A percentile compares a stretch with the other conserved stretches of the same genome.
Evolutionary conservation across 164 flowering plant species (phyloP).

Genomic region (Vitis rotundifolia): DNA sequence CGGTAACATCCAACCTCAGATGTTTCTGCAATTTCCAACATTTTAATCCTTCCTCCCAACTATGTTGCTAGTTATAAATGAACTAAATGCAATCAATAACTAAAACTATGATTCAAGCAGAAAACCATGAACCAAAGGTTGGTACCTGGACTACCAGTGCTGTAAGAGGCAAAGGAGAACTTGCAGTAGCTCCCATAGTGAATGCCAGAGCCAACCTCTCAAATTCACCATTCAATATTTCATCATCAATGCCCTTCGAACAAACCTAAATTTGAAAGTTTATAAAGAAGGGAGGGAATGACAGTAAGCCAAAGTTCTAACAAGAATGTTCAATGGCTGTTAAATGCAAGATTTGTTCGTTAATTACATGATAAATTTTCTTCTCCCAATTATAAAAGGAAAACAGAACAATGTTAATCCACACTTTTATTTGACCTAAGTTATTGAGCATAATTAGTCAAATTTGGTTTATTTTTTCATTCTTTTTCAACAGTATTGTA

Average conservation of each 20-base stretch:
- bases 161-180: conserved; percentile 72
- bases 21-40: no score
- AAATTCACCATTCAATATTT: conserved; percentile 50
- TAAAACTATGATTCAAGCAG: no score
- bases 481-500: neutral
- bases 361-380: neutral
- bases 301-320: neutral
- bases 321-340: neutral
- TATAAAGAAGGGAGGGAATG: neutral
- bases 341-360: neutral
- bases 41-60: no score
- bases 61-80: no score
- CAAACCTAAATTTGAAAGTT: conserved; percentile 50
- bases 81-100: no score
- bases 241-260: conserved; percentile 55
- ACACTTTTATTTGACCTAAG: neutral
- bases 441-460: neutral
- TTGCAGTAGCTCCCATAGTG: conserved; percentile 49
- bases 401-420: neutral
- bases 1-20: no score
- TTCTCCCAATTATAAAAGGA: neutral
- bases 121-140: neutral
- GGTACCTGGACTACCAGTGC: conserved; percentile 81
- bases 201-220: conserved; percentile 63
- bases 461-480: neutral